Evolutionary conservation across 495 filamentous ascomycete genomes (phyloP), one percentile per base, ranked within the genome.

Genomic region (Lindgomyces ingoldianus): DNA sequence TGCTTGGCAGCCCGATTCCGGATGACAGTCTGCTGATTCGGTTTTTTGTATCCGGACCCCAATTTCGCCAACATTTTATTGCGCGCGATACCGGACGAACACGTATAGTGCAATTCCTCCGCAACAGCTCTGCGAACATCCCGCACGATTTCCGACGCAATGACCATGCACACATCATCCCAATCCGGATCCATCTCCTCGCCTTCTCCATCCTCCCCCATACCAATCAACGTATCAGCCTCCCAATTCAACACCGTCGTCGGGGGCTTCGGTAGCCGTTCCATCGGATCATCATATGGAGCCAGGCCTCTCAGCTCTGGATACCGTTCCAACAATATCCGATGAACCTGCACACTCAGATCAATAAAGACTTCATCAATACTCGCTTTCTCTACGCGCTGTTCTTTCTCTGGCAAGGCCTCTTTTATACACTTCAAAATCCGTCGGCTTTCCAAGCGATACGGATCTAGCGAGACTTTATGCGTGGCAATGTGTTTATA

Each of bases 31-130:
- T 98, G 94, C 62, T 89, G 84, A 74, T 96, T 92, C 33, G 94
- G 95, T 72, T 98, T 98, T 75, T 90, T 91, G 78, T 90, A 83
- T 22, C 83, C 90, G 29, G 90, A 94, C 59, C 93, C 94, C 52
- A 98, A 79, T 78, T 98, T 98, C 49, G 91, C 90, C 61, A 98
- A 82, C 87, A 96, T 92, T 75, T 96, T 98, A 77, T 97, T 98
- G 29, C 82, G 83, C 16, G 91, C 89, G 67, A 98, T 79, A 6
- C 94, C 94, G 0, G 83, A 94, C 24, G 91, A 93, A 75, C 91
- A 96, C 16, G 93, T 97, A 73, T 98, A 98, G 48, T 85, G 84
- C 25, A 96, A 75, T 48, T 81, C 74, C 44, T 86, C 81, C 70
- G 82, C 83, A 30, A 98, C 83, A 26, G 81, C 79, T 10, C 76